Evolutionary conservation across 306 rosid genomes (phyloP), one percentile per base, ranked within the genome.

Genomic region (Dryas alaskensis): DNA sequence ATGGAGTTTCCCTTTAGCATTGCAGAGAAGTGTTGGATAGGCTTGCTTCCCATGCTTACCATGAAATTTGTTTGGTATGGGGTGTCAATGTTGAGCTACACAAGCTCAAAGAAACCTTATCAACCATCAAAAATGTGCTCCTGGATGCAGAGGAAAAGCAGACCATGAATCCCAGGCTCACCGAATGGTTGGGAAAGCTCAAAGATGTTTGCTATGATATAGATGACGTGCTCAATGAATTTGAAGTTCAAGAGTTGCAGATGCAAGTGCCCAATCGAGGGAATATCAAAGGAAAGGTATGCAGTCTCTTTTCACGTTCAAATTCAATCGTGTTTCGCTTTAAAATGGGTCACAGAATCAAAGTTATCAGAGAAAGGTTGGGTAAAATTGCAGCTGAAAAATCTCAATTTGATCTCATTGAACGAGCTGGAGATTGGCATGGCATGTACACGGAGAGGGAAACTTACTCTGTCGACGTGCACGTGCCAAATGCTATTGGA

Each of bases 221-320:
- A 19, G 61, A 57, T 8, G 5, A 57, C 0, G 61, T 57, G 5
- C 39, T 57, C 13, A 31, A 57, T 57, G 39, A 57, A 7, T 57
- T 2, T 19, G 61, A 57, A 3, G 17, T 7, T 6, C 37, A 74
- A 19, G 37, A 12, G 12, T 67, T 49, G 25, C 47, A 62, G 12
- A 64, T 48, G 16, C 31, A 52, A 39, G 59, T 37, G 22, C 19
- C 61, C 52, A 13, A 16, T 10, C 4, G 11, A 17, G 71, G 62
- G 11, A 74, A 31, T 13, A 11, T 13, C 47, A 37, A 22, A 4
- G n/a, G 54, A 27, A 63, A 74, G 70, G 70, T 62, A 73, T 61
- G 25, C 40, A 47, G 59, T 43, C 50, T 73, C 8, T 16, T 61
- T 60, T 73, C 61, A 14, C 5, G 22, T 37, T 49, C 58, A 12